Conservation (phyloP, 1,284 basidiomycete species). For the Heterobasidion parviporum region DNA sequence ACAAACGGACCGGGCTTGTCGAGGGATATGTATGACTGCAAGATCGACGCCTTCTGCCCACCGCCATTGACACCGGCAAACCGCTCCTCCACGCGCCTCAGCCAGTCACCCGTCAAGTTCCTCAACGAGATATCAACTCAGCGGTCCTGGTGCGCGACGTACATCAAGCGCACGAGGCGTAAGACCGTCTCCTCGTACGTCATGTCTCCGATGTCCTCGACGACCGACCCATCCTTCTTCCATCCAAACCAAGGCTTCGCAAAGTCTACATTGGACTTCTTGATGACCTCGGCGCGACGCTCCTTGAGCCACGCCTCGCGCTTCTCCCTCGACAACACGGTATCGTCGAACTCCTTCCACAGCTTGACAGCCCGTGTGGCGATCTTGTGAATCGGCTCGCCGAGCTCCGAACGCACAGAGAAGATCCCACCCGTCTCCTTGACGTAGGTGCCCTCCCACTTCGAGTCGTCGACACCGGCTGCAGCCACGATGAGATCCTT, state of each 20-base stretch:
- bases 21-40: constrained; percentile 86
- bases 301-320: constrained; percentile 81
- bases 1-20: constrained; percentile 80
- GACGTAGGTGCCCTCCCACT: constrained; percentile 94
- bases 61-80: constrained; percentile 87
- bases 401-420: constrained; percentile 96
- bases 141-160: constrained; percentile 81
- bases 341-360: constrained; percentile 98
- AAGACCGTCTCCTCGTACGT: constrained; percentile 95
- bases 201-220: constrained; percentile 90
- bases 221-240: constrained; percentile 86
- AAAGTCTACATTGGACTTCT: constrained; percentile 91
- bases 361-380: constrained; percentile 94
- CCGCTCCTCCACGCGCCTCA: constrained; percentile 93
- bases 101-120: constrained; percentile 95
- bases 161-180: constrained; percentile 91
- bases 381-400: constrained; percentile 99
- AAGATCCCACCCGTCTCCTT: constrained; percentile 95
- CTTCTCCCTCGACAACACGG: constrained; percentile 95
- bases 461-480: constrained; percentile 82
- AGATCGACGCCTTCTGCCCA: constrained; percentile 70
- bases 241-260: constrained; percentile 95
- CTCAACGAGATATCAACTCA: constrained; percentile 95
- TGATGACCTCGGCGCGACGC: constrained; percentile 85
- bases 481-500: constrained; percentile 97